Base-by-base conservation (phyloP, 2,329 filamentous ascomycete species). In the Cladorrhinum sp. region DNA sequence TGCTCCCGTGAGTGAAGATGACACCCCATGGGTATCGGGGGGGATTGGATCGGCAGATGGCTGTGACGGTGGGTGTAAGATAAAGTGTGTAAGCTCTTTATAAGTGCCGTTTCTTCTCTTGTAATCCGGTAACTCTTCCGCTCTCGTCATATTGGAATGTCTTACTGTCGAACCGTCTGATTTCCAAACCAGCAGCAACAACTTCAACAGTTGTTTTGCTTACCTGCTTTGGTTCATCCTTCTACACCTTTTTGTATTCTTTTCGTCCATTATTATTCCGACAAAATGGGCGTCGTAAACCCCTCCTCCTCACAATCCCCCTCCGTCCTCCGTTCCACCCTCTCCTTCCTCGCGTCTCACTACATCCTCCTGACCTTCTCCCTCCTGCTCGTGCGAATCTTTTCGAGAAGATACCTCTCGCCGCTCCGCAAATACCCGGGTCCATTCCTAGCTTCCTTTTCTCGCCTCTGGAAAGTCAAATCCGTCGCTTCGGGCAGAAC, bases 381-480 rank as follows among this genome's bases (percentile, higher is more conserved):
- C n/a, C 24, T 65, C 36, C 18, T 76, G 55, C n/a, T 71, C 41
- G 3, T 64, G 16, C 70, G 73, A 8, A 63, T 66, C 2, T 53
- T 72, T 13, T 70, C 71, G 64, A 70, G 69, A 25, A 69, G 70
- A 48, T 75, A 74, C 60, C 66, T 68, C 36, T 74, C 73, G 4
- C 74, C 73, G 1, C 68, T 75, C 13, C 70, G 72, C n/a, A 68
- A 67, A 29, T 75, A 72, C 55, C 73, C 73, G 0, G 74, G 73
- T 4, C 74, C 73, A 2, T 66, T 68, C 59, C 66, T 74, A 9
- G 73, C 73, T 12, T 74, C 73, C 0, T 58, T 71, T 29, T 69
- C 69, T 0, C 75, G 77, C 1, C 70, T 79, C 3, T 79, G 77
- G 77, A 79, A 78, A 59, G 65, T 78, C 25, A 27, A 67, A 24